phyloP scores from a whole-genome alignment of 768 basidiomycete species.

The Termitomyces sp. region DNA sequence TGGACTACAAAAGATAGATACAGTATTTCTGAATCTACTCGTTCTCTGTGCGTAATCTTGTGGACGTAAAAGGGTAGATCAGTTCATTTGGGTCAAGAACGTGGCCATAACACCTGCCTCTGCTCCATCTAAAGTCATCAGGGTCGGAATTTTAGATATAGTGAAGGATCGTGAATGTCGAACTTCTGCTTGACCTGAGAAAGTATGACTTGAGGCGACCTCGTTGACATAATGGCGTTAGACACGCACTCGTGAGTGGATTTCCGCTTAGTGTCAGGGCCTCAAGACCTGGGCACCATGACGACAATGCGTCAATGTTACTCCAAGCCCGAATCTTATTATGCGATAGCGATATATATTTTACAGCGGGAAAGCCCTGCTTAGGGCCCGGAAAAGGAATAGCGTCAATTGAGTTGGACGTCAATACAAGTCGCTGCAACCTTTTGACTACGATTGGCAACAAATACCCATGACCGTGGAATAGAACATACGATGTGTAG shows the following conservation, averaged over 20 bases:
- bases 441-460: conserved; percentile 36
- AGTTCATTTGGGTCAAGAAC: conserved; percentile 6
- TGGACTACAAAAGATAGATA: conserved; percentile 70
- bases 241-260: conserved; percentile 56
- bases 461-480: conserved; percentile 9
- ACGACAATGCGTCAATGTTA: conserved; percentile 60
- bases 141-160: conserved; percentile 66
- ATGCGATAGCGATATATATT: conserved; percentile 60
- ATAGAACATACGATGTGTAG: conserved; percentile 45
- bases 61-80: conserved; percentile 5
- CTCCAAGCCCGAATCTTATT: conserved; percentile 62
- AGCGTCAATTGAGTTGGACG: conserved; percentile 54
- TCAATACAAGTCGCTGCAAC: conserved; percentile 62
- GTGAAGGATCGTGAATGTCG: conserved; percentile 55
- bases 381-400: conserved; percentile 44
- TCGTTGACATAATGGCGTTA: conserved; percentile 6
- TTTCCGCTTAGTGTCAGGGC: conserved; percentile 62
- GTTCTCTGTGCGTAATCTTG: conserved; percentile 69
- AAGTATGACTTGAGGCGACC: conserved; percentile 9
- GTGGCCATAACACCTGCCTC: conserved; percentile 33
- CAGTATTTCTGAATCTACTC: conserved; percentile 79
- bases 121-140: conserved; percentile 63
- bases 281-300: conserved; percentile 69
- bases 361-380: conserved; percentile 36
- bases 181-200: conserved; percentile 35